Base-by-base conservation (phyloP, 2,329 filamentous ascomycete species). In the Penicillium sp. region DNA sequence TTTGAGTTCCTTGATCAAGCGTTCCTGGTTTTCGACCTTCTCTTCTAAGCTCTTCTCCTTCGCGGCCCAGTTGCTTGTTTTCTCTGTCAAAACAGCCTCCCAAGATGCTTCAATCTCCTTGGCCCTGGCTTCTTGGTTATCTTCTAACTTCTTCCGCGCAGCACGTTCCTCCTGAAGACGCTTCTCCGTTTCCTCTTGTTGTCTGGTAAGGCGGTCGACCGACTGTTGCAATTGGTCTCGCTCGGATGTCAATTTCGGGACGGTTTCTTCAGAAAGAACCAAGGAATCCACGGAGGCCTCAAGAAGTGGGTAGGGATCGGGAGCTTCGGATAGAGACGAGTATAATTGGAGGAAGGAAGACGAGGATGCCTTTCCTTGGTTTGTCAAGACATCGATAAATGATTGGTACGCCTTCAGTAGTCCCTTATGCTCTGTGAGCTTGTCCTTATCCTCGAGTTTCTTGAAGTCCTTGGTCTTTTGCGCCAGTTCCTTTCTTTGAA, bases 391-490 rank as follows among this genome's bases (percentile, higher is more conserved):
- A 72, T 99, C 95, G 74, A 99, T 97, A 72, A 98, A 99, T 52
- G 89, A 90, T 78, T 99, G 95, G 80, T 99, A 99, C 50, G 93
- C 92, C 82, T 96, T 97, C 58, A 99, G 78, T 50, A 99, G 78
- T 39, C 86, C 86, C 77, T 98, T 99, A 79, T 96, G 87, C 75
- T 99, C 95, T 5, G 82, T 81, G 53, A 99, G 78, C 75, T 98
- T 99, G 55, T 85, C 86, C 11, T 89, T 80, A 80, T 99, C 92
- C 67, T 98, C 93, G 11, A 96, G 83, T 75, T 97, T 98, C 60
- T 93, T 84, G 67, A 98, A 99, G 69, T 98, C 93, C 71, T 99
- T 99, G 1, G 95, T 99, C 82, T 97, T 98, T 72, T 97, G 93
- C n/a, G 96, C 95, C 21, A 99, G 81, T 60, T 99, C 96, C 73